Conservation (phyloP, 2,329 filamentous ascomycete genomes). For the Setomelanomma holmii region DNA sequence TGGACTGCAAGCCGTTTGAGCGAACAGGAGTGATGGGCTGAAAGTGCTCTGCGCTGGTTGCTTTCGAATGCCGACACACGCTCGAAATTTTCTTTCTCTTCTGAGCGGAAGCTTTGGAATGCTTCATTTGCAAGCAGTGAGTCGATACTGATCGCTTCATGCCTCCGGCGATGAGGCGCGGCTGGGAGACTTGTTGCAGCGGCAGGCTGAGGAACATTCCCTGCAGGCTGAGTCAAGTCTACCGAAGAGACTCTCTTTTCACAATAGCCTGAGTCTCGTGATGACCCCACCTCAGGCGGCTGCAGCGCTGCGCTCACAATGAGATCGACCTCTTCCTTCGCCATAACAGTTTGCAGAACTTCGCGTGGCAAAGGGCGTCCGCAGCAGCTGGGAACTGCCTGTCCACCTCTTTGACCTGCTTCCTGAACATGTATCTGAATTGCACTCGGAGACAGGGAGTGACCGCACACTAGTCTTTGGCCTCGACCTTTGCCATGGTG, state of each 20-base stretch:
- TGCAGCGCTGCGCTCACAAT: conserved; percentile 21
- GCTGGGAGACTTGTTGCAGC: conserved; percentile 12
- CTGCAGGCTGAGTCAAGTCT: conserved; percentile 20
- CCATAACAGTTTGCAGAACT: conserved; percentile 49
- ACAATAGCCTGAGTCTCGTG: conserved; percentile 36
- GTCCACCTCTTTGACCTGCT: conserved; percentile 38
- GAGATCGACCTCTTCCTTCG: conserved; percentile 46
- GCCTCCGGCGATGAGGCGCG: conserved; percentile 14
- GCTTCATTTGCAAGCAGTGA: conserved; percentile 34
- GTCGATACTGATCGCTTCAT: conserved; percentile 28
- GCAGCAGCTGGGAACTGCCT: conserved; percentile 50
- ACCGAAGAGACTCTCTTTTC: conserved; percentile 33
- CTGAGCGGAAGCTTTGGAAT: conserved; percentile 29
- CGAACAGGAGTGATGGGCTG: conserved; percentile 30
- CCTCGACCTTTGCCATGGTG: conserved; percentile 32
- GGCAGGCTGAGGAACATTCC: conserved; percentile 8
- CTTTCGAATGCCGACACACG: conserved; percentile 40
- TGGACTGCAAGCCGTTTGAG: conserved; percentile 28
- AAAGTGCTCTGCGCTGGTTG: conserved; percentile 41
- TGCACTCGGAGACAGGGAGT: conserved; percentile 35
- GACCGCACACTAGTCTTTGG: conserved; percentile 40
- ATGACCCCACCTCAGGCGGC: conserved; percentile 23
- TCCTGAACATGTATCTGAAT: conserved; percentile 45
- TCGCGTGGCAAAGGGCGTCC: conserved; percentile 48
- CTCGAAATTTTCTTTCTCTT: conserved; percentile 42